phyloP scores from a whole-genome alignment of 164 flowering plant species.

The Akebia trifoliata region DNA sequence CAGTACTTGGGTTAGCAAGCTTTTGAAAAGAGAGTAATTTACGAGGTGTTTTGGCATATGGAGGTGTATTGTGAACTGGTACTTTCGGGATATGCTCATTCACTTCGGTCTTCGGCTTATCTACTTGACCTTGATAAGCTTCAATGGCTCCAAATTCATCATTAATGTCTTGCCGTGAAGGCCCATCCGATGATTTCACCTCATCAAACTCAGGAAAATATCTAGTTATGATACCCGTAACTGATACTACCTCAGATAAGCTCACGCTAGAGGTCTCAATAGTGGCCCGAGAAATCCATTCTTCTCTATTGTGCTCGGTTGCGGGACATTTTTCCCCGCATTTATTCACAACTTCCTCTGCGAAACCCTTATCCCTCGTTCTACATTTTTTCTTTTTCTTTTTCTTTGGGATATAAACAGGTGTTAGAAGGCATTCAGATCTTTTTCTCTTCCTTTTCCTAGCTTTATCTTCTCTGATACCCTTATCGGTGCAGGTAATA shows the following conservation, averaged over 20 bases:
- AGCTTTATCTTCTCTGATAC: background rate
- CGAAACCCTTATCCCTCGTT: background rate
- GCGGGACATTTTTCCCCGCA: background rate
- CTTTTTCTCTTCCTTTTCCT: slow-evolving; percentile 5
- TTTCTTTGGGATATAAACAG: slow-evolving; percentile 7
- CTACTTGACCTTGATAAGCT: background rate
- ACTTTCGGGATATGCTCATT: slow-evolving; percentile 8
- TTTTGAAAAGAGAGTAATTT: background rate
- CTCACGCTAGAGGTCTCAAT: slow-evolving; percentile 13
- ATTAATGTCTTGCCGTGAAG: slow-evolving; percentile 9
- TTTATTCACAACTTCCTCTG: background rate
- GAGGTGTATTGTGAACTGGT: slow-evolving; percentile 6
- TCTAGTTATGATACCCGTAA: slow-evolving; percentile 38
- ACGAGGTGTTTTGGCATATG: slow-evolving; percentile 16
- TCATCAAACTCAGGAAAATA: slow-evolving; percentile 33
- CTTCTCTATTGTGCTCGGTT: background rate
- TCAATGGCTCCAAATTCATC: background rate
- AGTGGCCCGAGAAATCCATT: background rate
- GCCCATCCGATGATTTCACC: slow-evolving; percentile 9
- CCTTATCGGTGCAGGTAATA: background rate
- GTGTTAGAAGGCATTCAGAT: background rate
- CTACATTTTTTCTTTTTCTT: slow-evolving; percentile 10
- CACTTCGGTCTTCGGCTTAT: slow-evolving; percentile 5
- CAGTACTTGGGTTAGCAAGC: slow-evolving; percentile 1
- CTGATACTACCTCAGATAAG: slow-evolving; percentile 34